These are phyloP conservation scores for Ananas comosus DNA, from an alignment of 176 grass and related monocot genomes.

Conservation along the genomic window DNA sequence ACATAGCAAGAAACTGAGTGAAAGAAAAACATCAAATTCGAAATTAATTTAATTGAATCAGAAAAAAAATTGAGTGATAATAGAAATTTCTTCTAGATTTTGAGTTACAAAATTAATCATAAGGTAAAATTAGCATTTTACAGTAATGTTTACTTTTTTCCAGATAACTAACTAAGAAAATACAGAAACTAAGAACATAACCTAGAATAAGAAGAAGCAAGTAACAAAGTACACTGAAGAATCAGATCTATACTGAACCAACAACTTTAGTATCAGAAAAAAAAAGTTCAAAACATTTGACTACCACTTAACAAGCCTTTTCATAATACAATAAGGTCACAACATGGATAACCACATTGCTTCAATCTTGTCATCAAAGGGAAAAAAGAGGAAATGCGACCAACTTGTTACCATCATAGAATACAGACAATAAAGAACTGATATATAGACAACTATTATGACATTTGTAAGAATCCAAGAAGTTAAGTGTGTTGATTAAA, in stretches of 20 bases:
- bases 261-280: not conserved
- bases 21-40: not conserved
- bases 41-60: not conserved
- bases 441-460: too few species aligned
- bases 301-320: not conserved
- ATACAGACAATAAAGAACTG: not conserved
- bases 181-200: not conserved
- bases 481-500: too few species aligned
- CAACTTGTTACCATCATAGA: not conserved
- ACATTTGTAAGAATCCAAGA: too few species aligned
- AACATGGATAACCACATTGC: not conserved
- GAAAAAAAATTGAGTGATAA: not conserved
- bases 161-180: not conserved
- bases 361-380: not conserved
- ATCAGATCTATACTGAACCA: not conserved
- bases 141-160: not conserved
- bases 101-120: not conserved
- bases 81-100: not conserved
- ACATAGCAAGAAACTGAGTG: not conserved
- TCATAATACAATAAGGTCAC: not conserved
- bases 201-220: not conserved
- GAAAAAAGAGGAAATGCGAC: not conserved
- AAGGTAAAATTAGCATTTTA: not conserved
- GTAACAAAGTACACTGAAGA: not conserved
- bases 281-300: not conserved